Evolutionary conservation across 1,284 basidiomycete genomes (phyloP).

Genomic region (Trichosporon sp.): DNA sequence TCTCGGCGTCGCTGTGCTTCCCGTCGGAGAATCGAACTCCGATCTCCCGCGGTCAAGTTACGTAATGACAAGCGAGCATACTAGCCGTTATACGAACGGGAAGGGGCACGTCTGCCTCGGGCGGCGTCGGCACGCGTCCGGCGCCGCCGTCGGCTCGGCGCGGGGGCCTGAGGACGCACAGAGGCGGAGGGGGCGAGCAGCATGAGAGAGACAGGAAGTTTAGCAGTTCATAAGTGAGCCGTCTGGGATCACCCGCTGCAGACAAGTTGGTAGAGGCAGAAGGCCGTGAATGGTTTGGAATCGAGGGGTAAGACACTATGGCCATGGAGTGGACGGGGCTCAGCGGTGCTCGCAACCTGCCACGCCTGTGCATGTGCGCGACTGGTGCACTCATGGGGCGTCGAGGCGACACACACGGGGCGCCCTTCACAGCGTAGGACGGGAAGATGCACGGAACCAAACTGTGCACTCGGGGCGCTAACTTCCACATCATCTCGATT

Average conservation of each 20-base stretch:
- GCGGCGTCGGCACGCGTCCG: neutral
- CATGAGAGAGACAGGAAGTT: too few species aligned
- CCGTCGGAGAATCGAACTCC: neutral
- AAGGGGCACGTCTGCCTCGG: neutral
- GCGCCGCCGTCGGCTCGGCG: neutral
- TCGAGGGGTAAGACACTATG: too few species aligned
- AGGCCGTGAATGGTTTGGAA: too few species aligned
- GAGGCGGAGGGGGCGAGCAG: neutral
- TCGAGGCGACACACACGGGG: neutral
- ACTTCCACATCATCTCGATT: neutral
- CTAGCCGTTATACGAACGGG: constrained; percentile 1
- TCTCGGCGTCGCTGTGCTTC: neutral
- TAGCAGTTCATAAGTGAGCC: too few species aligned
- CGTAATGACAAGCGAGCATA: constrained; percentile 1
- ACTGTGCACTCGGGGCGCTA: neutral
- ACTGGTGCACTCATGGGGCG: too few species aligned
- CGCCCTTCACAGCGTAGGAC: neutral
- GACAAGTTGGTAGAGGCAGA: too few species aligned
- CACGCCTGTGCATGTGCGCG: too few species aligned
- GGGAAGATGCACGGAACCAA: neutral
- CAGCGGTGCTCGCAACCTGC: too few species aligned
- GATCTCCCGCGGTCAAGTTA: constrained; percentile 1
- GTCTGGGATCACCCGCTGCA: too few species aligned
- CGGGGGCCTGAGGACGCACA: too few species aligned
- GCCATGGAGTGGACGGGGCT: too few species aligned